Evolutionary conservation across 2,329 filamentous ascomycete species (phyloP).

Genomic region (Kalaharituber pfeilii): DNA sequence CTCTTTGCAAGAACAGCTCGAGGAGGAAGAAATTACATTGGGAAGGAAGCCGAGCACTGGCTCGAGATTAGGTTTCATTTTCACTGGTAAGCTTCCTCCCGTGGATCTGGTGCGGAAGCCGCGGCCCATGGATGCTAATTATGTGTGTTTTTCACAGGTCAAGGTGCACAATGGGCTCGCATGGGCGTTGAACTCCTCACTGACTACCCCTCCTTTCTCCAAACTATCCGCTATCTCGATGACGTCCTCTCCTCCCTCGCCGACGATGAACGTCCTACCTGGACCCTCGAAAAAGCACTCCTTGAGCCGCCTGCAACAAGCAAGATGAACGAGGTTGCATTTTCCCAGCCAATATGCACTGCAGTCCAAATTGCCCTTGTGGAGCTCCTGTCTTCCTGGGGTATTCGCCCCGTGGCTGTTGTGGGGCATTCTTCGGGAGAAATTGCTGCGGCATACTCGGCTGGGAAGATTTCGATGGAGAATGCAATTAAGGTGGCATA

Average conservation of each 20-base stretch:
- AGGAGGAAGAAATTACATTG: constrained; percentile 1
- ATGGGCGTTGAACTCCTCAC: constrained; percentile 30
- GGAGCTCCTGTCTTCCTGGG: constrained; percentile 26
- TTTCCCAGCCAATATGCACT: constrained; percentile 38
- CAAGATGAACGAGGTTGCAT: constrained; percentile 26
- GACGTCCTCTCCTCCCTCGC: not conserved
- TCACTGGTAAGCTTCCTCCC: constrained; percentile 34
- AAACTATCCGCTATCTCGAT: not conserved
- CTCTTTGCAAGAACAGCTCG: constrained; percentile 3
- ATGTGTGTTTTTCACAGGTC: constrained; percentile 34
- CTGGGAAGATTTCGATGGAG: constrained; percentile 25
- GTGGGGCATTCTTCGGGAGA: constrained; percentile 33
- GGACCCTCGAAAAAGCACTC: not conserved
- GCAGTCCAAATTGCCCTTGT: constrained; percentile 37
- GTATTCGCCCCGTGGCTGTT: constrained; percentile 25
- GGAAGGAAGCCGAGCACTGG: not conserved
- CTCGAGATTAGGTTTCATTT: constrained; percentile 21
- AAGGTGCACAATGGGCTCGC: constrained; percentile 32
- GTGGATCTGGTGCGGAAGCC: no score
- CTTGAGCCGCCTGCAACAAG: not conserved
- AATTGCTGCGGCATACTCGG: constrained; percentile 32
- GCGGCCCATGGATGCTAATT: no score
- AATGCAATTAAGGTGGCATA: constrained; percentile 30
- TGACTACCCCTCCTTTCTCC: constrained; percentile 23
- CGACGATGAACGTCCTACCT: not conserved